Base-by-base conservation (phyloP, 352 stramenopile species). In the Pythium rishiriense region DNA sequence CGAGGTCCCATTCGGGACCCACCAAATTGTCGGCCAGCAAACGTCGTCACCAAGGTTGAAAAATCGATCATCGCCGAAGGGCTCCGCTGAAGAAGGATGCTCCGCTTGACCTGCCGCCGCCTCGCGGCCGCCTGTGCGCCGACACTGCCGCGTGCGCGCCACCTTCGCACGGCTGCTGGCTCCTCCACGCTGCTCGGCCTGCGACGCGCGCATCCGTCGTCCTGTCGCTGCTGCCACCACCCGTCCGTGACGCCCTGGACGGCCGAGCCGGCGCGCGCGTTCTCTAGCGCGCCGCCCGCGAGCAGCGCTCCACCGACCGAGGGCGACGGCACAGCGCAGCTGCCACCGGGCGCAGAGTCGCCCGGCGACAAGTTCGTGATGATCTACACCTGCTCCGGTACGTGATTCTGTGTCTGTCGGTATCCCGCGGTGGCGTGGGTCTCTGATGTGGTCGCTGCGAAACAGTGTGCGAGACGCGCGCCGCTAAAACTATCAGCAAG, bases 401-500 rank as follows among this genome's bases (percentile, higher is more conserved):
- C 22, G 62, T 50, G 22, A 29, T 51, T 22, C 25, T 4, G 22
- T 35, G 22, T 4, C 17, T 59, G 31, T 22, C 25, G 7, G 22
- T 35, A 9, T 4, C 17, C 50, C 26, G 37, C 17, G 21, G 19
- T 43, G 1, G 9, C 37, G 17, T 43, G 37, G 12, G 37, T 17
- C 4, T 15, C 35, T 48, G 22, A 17, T n/a, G 14, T 41, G 29
- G 8, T n/a, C 37, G 5, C 10, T 35, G 31, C 10, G 31, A 35
- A 35, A 17, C 50, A 81, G 95, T 99, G 25, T 99, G 98, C 69
- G 87, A 99, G 52, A 99, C 97, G 42, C 89, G 98, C 22, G 90
- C 94, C 11, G 97, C 96, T 60, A 99, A 99, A 77, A 98, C 96
- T 61, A 99, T 99, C 69, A 96, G 85, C 69, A 96, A 99, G 80